phyloP scores from a whole-genome alignment of 768 basidiomycete genomes.

The Kondoa subrosea region DNA sequence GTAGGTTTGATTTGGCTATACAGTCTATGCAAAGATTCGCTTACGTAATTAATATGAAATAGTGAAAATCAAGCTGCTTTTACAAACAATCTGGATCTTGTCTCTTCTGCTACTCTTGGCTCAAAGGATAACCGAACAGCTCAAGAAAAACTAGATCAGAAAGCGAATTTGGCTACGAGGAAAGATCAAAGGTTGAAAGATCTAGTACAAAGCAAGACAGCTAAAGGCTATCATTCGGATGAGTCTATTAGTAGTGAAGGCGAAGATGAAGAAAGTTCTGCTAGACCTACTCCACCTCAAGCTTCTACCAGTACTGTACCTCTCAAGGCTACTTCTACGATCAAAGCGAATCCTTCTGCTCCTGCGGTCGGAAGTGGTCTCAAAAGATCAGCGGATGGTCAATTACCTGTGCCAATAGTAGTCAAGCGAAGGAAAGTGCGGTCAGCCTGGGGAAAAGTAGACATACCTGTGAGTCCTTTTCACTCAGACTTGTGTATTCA shows the following conservation, averaged over 20 bases:
- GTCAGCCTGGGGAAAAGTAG: conserved; percentile 18
- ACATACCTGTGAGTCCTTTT: conserved; percentile 15
- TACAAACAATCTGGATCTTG: conserved; percentile 43
- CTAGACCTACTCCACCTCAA: conserved; percentile 31
- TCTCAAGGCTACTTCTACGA: neutral
- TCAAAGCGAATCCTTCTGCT: neutral
- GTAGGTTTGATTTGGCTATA: conserved; percentile 37
- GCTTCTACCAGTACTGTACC: conserved; percentile 15
- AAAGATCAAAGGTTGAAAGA: conserved; percentile 18
- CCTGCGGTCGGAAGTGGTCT: conserved; percentile 9
- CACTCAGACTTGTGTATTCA: conserved; percentile 8
- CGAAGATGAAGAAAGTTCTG: conserved; percentile 42
- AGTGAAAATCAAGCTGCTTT: conserved; percentile 63
- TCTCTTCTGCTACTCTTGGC: conserved; percentile 69
- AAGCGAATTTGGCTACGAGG: conserved; percentile 15
- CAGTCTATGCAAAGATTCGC: neutral
- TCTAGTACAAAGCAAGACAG: conserved; percentile 23
- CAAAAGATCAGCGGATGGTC: conserved; percentile 11
- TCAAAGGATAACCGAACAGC: conserved; percentile 47
- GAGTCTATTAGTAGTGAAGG: conserved; percentile 16
- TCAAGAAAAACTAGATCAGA: conserved; percentile 22
- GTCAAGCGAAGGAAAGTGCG: conserved; percentile 8
- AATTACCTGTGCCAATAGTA: conserved; percentile 2
- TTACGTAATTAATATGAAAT: conserved; percentile 17
- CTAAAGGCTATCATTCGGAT: conserved; percentile 23